Percentiles rank a stretch among this genome's conserved stretches.
Conservation (phyloP, 305 asterid genomes). For the Stenogyne calaminthoides region DNA sequence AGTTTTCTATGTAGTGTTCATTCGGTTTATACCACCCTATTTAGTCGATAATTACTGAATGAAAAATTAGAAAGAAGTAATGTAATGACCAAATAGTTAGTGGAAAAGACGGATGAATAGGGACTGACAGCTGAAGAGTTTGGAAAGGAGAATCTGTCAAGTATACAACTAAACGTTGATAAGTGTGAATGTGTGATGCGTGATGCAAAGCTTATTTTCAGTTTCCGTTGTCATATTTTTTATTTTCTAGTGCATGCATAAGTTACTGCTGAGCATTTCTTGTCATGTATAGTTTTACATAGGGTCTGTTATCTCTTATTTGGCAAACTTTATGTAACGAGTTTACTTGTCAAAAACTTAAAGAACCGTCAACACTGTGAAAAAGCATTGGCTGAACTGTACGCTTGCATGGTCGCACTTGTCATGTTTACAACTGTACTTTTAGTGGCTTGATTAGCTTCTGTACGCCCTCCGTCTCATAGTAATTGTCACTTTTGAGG, state of each 20-base stretch:
- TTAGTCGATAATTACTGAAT: neutral
- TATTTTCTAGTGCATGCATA: neutral
- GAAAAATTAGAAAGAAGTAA: neutral
- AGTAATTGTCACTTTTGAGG: too few relatives aligned
- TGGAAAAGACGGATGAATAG: constrained; percentile 2
- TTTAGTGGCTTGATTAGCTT: constrained; percentile 26
- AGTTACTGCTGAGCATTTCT: neutral
- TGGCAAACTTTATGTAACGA: neutral
- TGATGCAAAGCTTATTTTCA: neutral
- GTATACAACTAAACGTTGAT: neutral
- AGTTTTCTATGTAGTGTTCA: neutral
- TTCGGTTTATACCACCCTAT: constrained; percentile 11
- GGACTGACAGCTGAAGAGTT: neutral
- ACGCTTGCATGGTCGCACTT: neutral
- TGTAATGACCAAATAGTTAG: neutral
- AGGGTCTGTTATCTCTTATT: constrained; percentile 1
- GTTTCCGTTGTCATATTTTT: neutral
- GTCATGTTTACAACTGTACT: constrained; percentile 17
- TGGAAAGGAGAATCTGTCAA: constrained; percentile 10
- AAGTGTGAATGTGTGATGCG: neutral
- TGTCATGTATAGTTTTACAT: neutral
- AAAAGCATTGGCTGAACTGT: neutral
- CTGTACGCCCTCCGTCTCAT: neutral
- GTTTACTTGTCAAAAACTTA: neutral
- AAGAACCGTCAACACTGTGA: neutral